Base-by-base conservation (phyloP, 495 filamentous ascomycete genomes). In the Daldinia childiae region DNA sequence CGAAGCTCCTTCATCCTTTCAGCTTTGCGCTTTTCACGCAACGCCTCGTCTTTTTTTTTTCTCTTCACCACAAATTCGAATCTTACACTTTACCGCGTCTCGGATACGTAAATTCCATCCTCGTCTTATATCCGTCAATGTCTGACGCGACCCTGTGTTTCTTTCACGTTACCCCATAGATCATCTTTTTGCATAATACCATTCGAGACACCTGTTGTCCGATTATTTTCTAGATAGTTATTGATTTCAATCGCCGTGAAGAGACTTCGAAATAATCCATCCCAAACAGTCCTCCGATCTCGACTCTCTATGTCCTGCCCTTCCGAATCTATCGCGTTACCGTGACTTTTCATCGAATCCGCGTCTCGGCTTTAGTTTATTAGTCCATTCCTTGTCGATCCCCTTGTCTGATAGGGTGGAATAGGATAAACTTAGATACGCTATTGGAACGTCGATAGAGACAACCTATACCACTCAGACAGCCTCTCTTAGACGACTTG, bases 1-100 rank as follows among this genome's bases (percentile, higher is more conserved):
- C 55, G 41, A 62, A 65, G 58, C 62, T 73, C 59, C 29, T 68
- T 57, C 55, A 29, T 58, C 38, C 50, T 54, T 43, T 69, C 61
- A 59, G 62, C 58, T 66, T 64, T 69, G 70, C 65, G 66, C 64
- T 60, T 67, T 72, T 71, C 69, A 68, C 58, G 59, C 62, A 55
- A 39, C 58, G 51, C 61, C 36, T 32, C 11, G 27, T 48, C 36
- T 63, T n/a, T 64, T 66, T 39, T 61, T 63, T 63, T n/a, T 64
- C 63, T 39, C 58, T 63, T 41, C 58, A 30, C 55, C 32, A n/a
- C 17, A 58, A 24, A 15, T 5, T 41, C 36, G 0, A 38, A 60
- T 60, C 43, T 29, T 3, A 19, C 34, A 19, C 19, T 45, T 58
- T 30, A 6, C n/a, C 29, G 17, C 24, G 48, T 48, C 39, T 15